phyloP scores from a whole-genome alignment of 495 filamentous ascomycete genomes.

The Penicillium riverlandense region DNA sequence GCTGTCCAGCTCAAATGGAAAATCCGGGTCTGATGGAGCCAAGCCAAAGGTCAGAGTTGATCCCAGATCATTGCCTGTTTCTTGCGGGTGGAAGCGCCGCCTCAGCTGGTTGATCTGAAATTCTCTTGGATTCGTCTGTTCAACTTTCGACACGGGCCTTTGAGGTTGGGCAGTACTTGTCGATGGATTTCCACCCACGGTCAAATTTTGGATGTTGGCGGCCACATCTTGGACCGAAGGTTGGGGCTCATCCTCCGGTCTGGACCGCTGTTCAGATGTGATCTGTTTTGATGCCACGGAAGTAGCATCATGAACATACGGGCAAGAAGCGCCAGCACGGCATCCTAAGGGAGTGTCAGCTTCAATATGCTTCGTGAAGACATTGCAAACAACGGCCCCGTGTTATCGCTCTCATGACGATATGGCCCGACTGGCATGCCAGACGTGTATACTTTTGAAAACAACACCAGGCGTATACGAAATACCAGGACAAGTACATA shows the following conservation, averaged over 20 bases:
- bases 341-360: constrained; percentile 30
- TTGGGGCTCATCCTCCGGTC: too few species aligned
- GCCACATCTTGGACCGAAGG: too few species aligned
- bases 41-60: constrained; percentile 57
- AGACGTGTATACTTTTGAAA: background rate
- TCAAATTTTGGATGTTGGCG: constrained; percentile 5
- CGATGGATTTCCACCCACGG: constrained; percentile 3
- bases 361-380: constrained; percentile 1
- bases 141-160: constrained; percentile 58
- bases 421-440: background rate
- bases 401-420: too few species aligned
- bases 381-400: background rate
- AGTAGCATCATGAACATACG: constrained; percentile 30
- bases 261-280: constrained; percentile 4
- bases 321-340: constrained; percentile 32
- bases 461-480: background rate
- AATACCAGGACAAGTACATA: background rate
- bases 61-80: constrained; percentile 44
- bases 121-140: constrained; percentile 59
- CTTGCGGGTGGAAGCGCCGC: constrained; percentile 60
- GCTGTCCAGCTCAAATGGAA: constrained; percentile 67
- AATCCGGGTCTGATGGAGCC: constrained; percentile 79
- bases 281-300: constrained; percentile 2
- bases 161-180: constrained; percentile 5
- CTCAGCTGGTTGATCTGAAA: constrained; percentile 74